phyloP scores from a whole-genome alignment of 202 grass and related monocot species.

The Elaeis oleifera region DNA sequence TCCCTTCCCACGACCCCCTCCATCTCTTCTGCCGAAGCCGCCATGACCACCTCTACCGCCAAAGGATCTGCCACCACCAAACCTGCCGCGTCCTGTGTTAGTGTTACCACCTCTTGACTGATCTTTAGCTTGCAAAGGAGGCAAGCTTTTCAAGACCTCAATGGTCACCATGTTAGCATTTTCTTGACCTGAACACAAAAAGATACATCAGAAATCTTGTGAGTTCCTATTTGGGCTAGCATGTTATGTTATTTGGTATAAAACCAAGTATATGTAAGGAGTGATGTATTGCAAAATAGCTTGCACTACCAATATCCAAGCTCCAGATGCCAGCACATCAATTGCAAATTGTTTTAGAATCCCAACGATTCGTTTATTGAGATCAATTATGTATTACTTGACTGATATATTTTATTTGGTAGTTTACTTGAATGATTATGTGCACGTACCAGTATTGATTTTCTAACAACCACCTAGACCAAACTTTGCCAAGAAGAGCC shows the following conservation, averaged over 20 bases:
- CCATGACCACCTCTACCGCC: slow-evolving; percentile 27
- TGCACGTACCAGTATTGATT: too few relatives aligned
- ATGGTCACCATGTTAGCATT: slow-evolving; percentile 55
- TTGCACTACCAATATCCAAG: too few relatives aligned
- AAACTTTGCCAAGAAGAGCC: too few relatives aligned
- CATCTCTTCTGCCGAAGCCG: slow-evolving; percentile 15
- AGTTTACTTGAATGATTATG: too few relatives aligned
- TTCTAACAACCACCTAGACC: too few relatives aligned
- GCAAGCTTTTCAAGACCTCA: slow-evolving; percentile 60
- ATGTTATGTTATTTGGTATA: background rate
- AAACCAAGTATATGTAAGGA: too few relatives aligned
- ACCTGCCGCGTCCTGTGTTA: slow-evolving; percentile 37
- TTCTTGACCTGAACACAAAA: slow-evolving; percentile 31
- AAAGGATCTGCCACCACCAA: slow-evolving; percentile 36
- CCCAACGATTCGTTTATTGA: too few relatives aligned
- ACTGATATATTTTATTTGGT: too few relatives aligned
- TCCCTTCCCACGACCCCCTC: slow-evolving; percentile 40
- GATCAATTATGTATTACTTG: too few relatives aligned
- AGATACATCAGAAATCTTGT: background rate
- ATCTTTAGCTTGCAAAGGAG: slow-evolving; percentile 75
- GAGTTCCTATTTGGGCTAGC: background rate
- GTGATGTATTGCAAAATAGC: too few relatives aligned
- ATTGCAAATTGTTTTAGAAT: too few relatives aligned
- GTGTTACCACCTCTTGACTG: slow-evolving; percentile 36
- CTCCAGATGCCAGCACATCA: too few relatives aligned